Conservation (phyloP, 2,329 filamentous ascomycete genomes). For the Sporothrix globosa region DNA sequence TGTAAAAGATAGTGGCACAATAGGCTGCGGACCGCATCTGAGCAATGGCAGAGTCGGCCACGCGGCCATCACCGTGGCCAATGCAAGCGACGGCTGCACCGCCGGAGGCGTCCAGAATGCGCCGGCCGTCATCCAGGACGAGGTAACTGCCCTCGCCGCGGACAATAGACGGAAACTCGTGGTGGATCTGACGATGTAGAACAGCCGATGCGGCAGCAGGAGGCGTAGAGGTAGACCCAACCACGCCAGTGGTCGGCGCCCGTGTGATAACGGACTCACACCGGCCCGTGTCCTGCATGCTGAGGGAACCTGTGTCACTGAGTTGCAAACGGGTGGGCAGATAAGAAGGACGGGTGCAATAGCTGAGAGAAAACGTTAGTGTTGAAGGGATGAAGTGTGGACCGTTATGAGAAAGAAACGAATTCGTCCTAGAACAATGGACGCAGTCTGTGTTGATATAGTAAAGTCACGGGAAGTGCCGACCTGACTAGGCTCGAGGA, state of each 20-base stretch:
- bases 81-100: slow-evolving; percentile 54
- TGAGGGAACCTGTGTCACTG: background rate
- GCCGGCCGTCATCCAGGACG: slow-evolving; percentile 47
- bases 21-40: slow-evolving; percentile 51
- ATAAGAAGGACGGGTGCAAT: background rate
- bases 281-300: slow-evolving; percentile 12
- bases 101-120: slow-evolving; percentile 51
- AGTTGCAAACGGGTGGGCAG: background rate
- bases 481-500: background rate
- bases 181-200: slow-evolving; percentile 46
- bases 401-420: too few relatives aligned
- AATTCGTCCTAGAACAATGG: too few relatives aligned
- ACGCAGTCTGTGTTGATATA: too few relatives aligned
- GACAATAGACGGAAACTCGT: slow-evolving; percentile 43
- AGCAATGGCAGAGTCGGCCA: slow-evolving; percentile 47
- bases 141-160: slow-evolving; percentile 46
- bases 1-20: slow-evolving; percentile 50
- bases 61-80: slow-evolving; percentile 50
- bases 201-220: slow-evolving; percentile 43
- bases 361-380: too few relatives aligned
- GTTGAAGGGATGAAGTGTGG: too few relatives aligned
- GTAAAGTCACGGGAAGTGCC: slow-evolving; percentile 9
- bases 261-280: background rate
- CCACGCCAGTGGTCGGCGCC: background rate
- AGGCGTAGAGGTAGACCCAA: background rate